phyloP scores from a whole-genome alignment of 257 asterid species.

The Orobanche coerulescens region DNA sequence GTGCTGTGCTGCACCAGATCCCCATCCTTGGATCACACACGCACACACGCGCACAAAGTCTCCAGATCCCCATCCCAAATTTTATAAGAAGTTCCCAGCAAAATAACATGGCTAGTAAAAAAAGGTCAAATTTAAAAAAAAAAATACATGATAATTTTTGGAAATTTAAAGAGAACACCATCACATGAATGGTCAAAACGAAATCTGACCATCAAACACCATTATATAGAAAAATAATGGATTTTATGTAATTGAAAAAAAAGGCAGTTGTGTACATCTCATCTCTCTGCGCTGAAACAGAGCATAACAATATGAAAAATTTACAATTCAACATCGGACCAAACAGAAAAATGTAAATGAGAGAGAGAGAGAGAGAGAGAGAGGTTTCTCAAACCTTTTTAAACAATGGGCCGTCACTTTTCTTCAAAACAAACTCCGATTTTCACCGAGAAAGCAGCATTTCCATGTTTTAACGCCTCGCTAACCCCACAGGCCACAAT shows the following conservation, averaged over 20 bases:
- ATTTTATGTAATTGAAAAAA: not conserved
- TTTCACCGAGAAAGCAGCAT: not conserved
- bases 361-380: slow-evolving; percentile 22
- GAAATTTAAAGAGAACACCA: too few species aligned
- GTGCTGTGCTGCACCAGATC: too few species aligned
- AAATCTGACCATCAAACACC: too few species aligned
- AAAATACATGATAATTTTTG: too few species aligned
- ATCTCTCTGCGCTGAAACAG: not conserved
- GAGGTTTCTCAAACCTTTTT: too few species aligned
- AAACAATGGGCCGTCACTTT: slow-evolving; percentile 5
- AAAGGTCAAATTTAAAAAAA: too few species aligned
- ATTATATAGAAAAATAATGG: not conserved
- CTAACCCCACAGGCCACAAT: slow-evolving; percentile 10
- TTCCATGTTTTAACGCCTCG: not conserved
- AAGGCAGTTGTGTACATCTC: slow-evolving; percentile 13
- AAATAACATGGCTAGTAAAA: too few species aligned
- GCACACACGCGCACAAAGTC: too few species aligned
- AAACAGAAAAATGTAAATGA: slow-evolving; percentile 25
- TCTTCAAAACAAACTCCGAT: slow-evolving; percentile 15
- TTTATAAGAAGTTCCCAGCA: too few species aligned
- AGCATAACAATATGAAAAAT: slow-evolving; percentile 29
- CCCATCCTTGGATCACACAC: too few species aligned
- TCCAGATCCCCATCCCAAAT: too few species aligned
- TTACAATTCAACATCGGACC: slow-evolving; percentile 43
- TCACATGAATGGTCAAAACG: too few species aligned